These are phyloP conservation scores for Phragmites australis DNA, from an alignment of 176 grass and related monocot species.

Conservation along the genomic window DNA sequence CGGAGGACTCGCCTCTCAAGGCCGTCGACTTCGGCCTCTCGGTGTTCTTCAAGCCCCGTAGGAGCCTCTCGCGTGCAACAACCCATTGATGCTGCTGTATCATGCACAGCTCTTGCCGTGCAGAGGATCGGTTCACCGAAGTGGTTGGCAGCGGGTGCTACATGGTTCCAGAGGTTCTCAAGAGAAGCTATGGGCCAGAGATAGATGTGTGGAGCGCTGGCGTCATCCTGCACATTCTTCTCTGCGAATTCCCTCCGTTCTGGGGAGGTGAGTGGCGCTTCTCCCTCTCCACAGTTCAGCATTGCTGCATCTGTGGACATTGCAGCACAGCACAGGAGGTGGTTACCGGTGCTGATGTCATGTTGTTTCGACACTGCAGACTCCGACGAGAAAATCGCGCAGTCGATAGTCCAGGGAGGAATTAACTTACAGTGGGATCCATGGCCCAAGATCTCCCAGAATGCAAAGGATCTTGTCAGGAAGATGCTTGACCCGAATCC, in stretches of 20 bases:
- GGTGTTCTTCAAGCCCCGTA: constrained; percentile 69
- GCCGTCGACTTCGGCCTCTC: constrained; percentile 78
- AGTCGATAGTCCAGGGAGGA: constrained; percentile 62
- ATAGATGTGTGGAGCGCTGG: constrained; percentile 89
- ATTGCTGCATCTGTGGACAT: background rate
- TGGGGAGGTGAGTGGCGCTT: constrained; percentile 62
- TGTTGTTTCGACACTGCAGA: constrained; percentile 36
- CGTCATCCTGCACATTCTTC: constrained; percentile 80
- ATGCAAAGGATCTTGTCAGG: constrained; percentile 80
- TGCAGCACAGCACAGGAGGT: background rate
- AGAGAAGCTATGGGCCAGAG: constrained; percentile 71
- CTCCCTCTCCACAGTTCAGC: background rate
- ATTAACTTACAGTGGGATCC: constrained; percentile 76
- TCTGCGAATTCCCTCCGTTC: constrained; percentile 81
- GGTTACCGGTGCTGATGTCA: background rate
- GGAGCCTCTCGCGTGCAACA: too few species aligned
- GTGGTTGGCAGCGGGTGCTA: constrained; percentile 82
- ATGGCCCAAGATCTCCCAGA: constrained; percentile 82
- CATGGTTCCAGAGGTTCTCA: constrained; percentile 87
- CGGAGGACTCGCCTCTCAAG: constrained; percentile 60
- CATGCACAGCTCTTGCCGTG: background rate
- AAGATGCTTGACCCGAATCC: constrained; percentile 83
- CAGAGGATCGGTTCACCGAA: constrained; percentile 69
- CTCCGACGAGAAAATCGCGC: constrained; percentile 68
- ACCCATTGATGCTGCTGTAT: too few species aligned